Conservation (phyloP, 305 asterid genomes). For the Solanum hybrid region DNA sequence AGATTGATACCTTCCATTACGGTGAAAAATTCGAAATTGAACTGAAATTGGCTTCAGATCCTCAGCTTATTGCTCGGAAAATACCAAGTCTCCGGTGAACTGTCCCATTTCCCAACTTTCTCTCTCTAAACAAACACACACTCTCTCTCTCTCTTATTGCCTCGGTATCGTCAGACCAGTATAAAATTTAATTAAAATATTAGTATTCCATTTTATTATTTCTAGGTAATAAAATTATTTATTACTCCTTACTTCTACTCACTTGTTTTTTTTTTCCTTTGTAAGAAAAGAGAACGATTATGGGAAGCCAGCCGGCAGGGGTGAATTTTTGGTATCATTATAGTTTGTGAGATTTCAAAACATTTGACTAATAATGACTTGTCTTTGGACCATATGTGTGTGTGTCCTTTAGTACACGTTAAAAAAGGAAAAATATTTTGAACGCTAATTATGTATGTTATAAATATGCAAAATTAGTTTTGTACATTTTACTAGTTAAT, state of each 20-base stretch:
- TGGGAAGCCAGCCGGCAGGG: background rate
- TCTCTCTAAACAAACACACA: background rate
- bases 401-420: background rate
- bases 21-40: background rate
- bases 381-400: background rate
- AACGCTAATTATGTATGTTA: background rate
- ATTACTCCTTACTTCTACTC: background rate
- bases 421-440: background rate
- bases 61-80: background rate
- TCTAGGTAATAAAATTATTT: background rate
- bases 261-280: background rate
- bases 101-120: background rate
- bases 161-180: background rate
- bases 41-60: background rate
- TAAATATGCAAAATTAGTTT: background rate
- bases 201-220: background rate
- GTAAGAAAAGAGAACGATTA: slow-evolving; percentile 2
- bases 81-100: background rate
- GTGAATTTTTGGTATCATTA: background rate
- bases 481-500: background rate
- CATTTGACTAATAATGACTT: slow-evolving; percentile 7
- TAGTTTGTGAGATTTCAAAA: background rate
- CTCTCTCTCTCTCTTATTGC: background rate
- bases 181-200: background rate
- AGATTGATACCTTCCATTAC: slow-evolving; percentile 10